These are phyloP conservation scores for Ruellia speciosa DNA, from an alignment of 305 asterid genomes.

Conservation along the genomic window DNA sequence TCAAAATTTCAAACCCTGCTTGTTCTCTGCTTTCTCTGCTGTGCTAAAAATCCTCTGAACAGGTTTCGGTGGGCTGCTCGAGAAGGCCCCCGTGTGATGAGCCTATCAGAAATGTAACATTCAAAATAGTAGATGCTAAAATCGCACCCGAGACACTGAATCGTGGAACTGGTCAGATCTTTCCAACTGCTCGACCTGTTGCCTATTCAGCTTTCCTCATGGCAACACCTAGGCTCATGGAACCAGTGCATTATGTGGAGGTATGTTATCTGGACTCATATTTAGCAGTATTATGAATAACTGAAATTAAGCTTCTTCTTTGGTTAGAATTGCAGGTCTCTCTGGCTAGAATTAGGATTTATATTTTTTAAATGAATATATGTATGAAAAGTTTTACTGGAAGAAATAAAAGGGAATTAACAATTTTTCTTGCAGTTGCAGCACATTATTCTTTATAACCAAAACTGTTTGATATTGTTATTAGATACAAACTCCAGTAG, in stretches of 20 bases:
- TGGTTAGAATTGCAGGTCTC: no score
- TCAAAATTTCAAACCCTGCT: slow-evolving; percentile 6
- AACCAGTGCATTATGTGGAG: slow-evolving; percentile 90
- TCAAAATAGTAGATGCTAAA: slow-evolving; percentile 91
- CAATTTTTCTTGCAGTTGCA: no score
- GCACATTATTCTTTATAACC: slow-evolving; percentile 2
- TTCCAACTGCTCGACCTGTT: slow-evolving; percentile 94
- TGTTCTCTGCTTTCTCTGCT: slow-evolving; percentile 14
- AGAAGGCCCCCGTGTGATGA: slow-evolving; percentile 96
- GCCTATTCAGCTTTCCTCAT: slow-evolving; percentile 93
- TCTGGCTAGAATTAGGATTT: no score
- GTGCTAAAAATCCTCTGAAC: slow-evolving; percentile 27
- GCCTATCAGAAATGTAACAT: slow-evolving; percentile 91
- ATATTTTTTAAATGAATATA: no score
- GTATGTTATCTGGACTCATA: slow-evolving; percentile 24
- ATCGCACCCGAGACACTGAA: slow-evolving; percentile 91
- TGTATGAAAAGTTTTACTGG: no score
- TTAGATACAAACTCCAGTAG: slow-evolving; percentile 97
- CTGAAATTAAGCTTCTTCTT: no score
- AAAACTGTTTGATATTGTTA: slow-evolving; percentile 20
- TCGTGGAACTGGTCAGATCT: slow-evolving; percentile 94
- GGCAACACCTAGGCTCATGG: slow-evolving; percentile 98
- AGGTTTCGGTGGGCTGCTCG: slow-evolving; percentile 99
- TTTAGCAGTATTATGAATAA: no score
- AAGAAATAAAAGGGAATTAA: no score